Conservation (phyloP, 2,329 filamentous ascomycete species). For the Exserohilum rostratum region DNA sequence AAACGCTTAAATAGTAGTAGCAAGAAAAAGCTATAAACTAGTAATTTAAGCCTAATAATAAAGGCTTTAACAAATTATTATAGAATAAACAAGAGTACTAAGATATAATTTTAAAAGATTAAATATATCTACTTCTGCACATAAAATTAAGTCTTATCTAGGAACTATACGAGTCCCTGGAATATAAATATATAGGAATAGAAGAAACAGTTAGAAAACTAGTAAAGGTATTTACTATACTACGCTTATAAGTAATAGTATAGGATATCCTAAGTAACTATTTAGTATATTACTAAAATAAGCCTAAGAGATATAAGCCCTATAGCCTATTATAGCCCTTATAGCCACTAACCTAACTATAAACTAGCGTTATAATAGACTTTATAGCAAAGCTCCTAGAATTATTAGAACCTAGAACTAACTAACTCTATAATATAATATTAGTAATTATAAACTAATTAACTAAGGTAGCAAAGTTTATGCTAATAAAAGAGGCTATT, state of each 20-base stretch:
- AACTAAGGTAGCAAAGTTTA: neutral
- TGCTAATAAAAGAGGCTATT: neutral
- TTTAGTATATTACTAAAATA: neutral
- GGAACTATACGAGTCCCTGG: neutral
- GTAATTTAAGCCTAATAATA: neutral
- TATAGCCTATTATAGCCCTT: neutral
- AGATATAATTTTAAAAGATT: neutral
- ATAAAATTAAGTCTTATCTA: neutral
- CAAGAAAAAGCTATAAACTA: neutral
- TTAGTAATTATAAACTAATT: neutral
- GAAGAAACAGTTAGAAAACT: neutral
- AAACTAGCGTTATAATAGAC: neutral
- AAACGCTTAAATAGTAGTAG: neutral
- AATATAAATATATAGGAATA: neutral
- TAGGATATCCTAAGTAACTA: neutral
- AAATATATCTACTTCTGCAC: neutral
- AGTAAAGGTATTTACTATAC: neutral
- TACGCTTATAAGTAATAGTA: neutral
- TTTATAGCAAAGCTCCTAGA: neutral
- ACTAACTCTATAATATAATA: neutral
- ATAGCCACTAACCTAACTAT: neutral
- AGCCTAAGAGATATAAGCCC: neutral
- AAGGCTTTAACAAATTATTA: neutral
- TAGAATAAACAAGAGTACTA: neutral
- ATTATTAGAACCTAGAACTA: neutral